Conservation (phyloP, 805 yeast species). For the Saccharomyces eubayanus region DNA sequence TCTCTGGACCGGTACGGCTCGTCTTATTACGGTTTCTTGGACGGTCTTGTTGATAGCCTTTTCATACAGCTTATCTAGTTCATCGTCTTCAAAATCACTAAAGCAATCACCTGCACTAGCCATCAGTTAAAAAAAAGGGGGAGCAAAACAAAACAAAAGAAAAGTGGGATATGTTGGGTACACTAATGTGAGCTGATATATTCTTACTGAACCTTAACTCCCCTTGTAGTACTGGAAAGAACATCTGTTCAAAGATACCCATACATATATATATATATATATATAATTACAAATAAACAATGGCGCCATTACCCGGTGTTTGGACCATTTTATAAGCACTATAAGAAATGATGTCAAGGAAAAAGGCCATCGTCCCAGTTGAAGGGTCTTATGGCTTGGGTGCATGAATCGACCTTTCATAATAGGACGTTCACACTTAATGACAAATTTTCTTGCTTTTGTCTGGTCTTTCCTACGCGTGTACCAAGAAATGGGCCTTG, state of each 20-base stretch:
- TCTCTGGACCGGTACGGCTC: conserved; percentile 30
- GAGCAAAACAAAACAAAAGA: not conserved
- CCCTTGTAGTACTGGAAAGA: not conserved
- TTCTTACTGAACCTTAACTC: not conserved
- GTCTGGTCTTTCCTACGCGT: not conserved
- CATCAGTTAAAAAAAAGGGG: not conserved
- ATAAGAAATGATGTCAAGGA: not conserved
- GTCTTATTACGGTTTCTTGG: conserved; percentile 25
- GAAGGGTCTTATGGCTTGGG: not conserved
- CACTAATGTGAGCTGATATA: not conserved
- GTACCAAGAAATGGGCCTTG: not conserved
- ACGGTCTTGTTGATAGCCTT: conserved; percentile 29
- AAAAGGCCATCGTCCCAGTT: not conserved
- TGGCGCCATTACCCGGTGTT: not conserved
- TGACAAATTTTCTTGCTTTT: not conserved
- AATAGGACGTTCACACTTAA: not conserved
- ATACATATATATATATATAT: not conserved
- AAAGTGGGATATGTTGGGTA: not conserved
- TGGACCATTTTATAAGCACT: not conserved
- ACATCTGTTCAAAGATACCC: not conserved
- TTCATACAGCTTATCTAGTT: conserved; percentile 27
- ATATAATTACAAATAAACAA: not conserved
- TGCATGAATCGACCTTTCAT: not conserved
- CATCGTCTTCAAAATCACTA: conserved; percentile 28
- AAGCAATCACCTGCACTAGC: conserved; percentile 5